A percentile compares a stretch with the other conserved stretches of the same genome.
phyloP scores from a whole-genome alignment of 139 green algal species.

The Ettlia oleoabundans region DNA sequence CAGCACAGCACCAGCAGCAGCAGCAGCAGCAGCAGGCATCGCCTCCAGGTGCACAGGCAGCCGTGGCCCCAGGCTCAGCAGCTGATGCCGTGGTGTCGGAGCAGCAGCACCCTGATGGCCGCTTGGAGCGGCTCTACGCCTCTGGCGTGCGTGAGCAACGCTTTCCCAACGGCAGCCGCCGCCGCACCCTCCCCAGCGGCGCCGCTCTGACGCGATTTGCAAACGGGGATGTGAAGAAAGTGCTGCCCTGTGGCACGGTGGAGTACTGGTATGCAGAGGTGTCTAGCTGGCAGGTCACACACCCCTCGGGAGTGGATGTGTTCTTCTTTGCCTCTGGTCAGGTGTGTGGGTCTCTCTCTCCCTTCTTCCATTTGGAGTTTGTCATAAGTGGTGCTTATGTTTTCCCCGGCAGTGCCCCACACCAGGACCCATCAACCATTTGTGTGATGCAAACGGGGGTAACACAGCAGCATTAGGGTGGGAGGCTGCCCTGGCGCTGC shows the following conservation, averaged over 20 bases:
- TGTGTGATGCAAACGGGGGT: too few relatives aligned
- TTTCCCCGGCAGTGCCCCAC: too few relatives aligned
- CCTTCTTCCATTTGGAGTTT: too few relatives aligned
- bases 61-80: neutral
- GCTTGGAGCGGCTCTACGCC: slow-evolving; percentile 61
- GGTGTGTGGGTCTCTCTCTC: too few relatives aligned
- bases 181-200: slow-evolving; percentile 60
- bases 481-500: too few relatives aligned
- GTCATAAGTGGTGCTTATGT: too few relatives aligned
- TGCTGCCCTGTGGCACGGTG: slow-evolving; percentile 13
- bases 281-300: slow-evolving; percentile 81
- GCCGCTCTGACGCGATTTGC: slow-evolving; percentile 67
- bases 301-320: slow-evolving; percentile 77
- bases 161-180: slow-evolving; percentile 78
- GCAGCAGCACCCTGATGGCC: slow-evolving; percentile 60
- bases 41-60: neutral
- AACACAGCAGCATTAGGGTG: too few relatives aligned
- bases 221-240: slow-evolving; percentile 89
- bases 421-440: too few relatives aligned
- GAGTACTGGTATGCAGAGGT: slow-evolving; percentile 91
- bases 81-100: slow-evolving; percentile 16
- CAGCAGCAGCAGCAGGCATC: neutral
- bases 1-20: neutral
- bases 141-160: slow-evolving; percentile 55
- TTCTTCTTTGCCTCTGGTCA: slow-evolving; percentile 88